Percentiles rank a stretch among this genome's conserved stretches.
Conservation (phyloP, 2,329 filamentous ascomycete species). For the Fusarium sp. region DNA sequence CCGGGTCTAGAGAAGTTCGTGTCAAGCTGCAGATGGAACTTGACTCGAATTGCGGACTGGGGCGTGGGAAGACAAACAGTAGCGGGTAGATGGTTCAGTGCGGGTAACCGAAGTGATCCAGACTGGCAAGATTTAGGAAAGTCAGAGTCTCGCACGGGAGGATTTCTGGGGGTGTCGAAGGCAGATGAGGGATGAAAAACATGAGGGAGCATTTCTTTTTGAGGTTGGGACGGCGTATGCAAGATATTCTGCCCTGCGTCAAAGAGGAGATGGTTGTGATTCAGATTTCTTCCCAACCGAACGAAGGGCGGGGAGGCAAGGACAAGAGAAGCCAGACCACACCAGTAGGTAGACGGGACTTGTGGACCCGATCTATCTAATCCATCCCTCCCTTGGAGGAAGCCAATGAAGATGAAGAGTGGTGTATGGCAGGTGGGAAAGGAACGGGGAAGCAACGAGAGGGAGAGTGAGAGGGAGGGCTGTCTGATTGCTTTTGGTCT, state of each 20-base stretch:
- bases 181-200: slow-evolving; percentile 43
- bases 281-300: slow-evolving; percentile 37
- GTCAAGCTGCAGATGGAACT: slow-evolving; percentile 17
- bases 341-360: slow-evolving; percentile 32
- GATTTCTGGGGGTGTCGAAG: slow-evolving; percentile 40
- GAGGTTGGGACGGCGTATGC: slow-evolving; percentile 48
- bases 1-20: slow-evolving; percentile 18
- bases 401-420: slow-evolving; percentile 21
- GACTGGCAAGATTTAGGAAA: slow-evolving; percentile 43
- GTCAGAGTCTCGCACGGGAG: slow-evolving; percentile 45
- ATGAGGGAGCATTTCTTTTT: slow-evolving; percentile 51
- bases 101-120: slow-evolving; percentile 41
- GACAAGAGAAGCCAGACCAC: slow-evolving; percentile 32
- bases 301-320: slow-evolving; percentile 38
- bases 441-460: slow-evolving; percentile 25
- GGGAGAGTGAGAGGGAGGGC: slow-evolving; percentile 30
- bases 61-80: slow-evolving; percentile 38
- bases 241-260: slow-evolving; percentile 47
- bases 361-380: slow-evolving; percentile 39
- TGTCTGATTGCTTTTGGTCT: slow-evolving; percentile 43
- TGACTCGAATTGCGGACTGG: slow-evolving; percentile 16
- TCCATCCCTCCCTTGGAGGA: slow-evolving; percentile 39
- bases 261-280: slow-evolving; percentile 41
- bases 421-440: slow-evolving; percentile 22
- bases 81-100: slow-evolving; percentile 35